Percentiles rank a stretch among this genome's conserved stretches.
phyloP scores from a whole-genome alignment of 2,329 filamentous ascomycete genomes.

The Escovopsis sp. region DNA sequence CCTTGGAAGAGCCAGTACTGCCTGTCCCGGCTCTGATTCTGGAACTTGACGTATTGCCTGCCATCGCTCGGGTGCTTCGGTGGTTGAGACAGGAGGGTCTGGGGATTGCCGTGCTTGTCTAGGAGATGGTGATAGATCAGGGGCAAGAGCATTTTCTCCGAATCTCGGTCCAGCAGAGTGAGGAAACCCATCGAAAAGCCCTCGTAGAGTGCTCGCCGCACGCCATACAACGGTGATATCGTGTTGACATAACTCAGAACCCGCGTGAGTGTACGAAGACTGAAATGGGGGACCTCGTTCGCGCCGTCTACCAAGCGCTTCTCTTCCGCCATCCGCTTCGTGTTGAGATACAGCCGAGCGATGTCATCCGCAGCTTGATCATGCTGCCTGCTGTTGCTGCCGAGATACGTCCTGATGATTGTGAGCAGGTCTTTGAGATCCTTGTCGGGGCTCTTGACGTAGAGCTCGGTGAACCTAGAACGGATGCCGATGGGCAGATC shows the following conservation, averaged over 20 bases:
- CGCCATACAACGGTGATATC: slow-evolving; percentile 68
- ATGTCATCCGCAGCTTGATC: slow-evolving; percentile 66
- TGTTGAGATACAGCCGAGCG: slow-evolving; percentile 74
- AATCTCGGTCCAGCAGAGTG: slow-evolving; percentile 70
- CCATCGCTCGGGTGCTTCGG: slow-evolving; percentile 67
- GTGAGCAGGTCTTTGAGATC: slow-evolving; percentile 74
- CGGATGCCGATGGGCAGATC: slow-evolving; percentile 80
- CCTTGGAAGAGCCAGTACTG: slow-evolving; percentile 89
- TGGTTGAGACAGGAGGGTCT: slow-evolving; percentile 61
- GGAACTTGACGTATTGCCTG: slow-evolving; percentile 65
- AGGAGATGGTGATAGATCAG: slow-evolving; percentile 72
- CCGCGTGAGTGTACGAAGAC: slow-evolving; percentile 81
- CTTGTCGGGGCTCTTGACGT: slow-evolving; percentile 78
- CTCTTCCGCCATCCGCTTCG: slow-evolving; percentile 64
- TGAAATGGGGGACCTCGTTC: slow-evolving; percentile 93
- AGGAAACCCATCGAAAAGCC: slow-evolving; percentile 97
- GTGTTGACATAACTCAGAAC: slow-evolving; percentile 79
- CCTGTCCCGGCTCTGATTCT: slow-evolving; percentile 44
- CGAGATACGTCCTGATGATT: slow-evolving; percentile 81
- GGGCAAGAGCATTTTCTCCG: slow-evolving; percentile 63
- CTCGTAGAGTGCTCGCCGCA: slow-evolving; percentile 78
- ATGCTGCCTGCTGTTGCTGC: slow-evolving; percentile 53
- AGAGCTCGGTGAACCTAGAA: slow-evolving; percentile 90
- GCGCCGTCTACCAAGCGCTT: slow-evolving; percentile 88
- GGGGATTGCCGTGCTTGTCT: slow-evolving; percentile 48